Conservation (phyloP, 768 basidiomycete species). For the Leccinum uliginosum region DNA sequence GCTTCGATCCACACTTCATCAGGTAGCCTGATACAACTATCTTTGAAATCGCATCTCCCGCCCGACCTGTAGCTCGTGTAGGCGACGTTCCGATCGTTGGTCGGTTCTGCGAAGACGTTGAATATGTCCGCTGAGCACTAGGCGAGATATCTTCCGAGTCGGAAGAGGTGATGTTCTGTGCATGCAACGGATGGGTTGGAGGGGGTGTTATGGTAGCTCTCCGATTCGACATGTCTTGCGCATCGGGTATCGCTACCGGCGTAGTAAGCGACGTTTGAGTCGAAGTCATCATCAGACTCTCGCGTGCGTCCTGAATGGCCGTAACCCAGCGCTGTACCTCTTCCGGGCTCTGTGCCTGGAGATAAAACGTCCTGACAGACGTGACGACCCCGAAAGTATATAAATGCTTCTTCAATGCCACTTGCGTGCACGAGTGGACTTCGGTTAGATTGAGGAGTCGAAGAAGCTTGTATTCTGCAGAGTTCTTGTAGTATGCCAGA, state of each 20-base stretch:
- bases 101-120: slow-evolving; percentile 44
- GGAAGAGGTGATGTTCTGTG: slow-evolving; percentile 61
- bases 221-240: slow-evolving; percentile 27
- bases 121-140: slow-evolving; percentile 37
- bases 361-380: slow-evolving; percentile 83
- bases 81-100: slow-evolving; percentile 41
- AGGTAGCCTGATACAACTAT: slow-evolving; percentile 85
- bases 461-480: slow-evolving; percentile 90
- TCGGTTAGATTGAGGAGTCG: slow-evolving; percentile 83
- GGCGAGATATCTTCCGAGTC: slow-evolving; percentile 74
- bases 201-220: slow-evolving; percentile 40
- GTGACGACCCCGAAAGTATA: slow-evolving; percentile 93
- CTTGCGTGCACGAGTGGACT: slow-evolving; percentile 84
- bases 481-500: slow-evolving; percentile 94
- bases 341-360: slow-evolving; percentile 67
- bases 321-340: slow-evolving; percentile 82
- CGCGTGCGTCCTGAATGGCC: slow-evolving; percentile 74
- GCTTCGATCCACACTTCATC: slow-evolving; percentile 93
- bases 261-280: slow-evolving; percentile 51
- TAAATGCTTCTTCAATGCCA: slow-evolving; percentile 83
- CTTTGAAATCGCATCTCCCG: slow-evolving; percentile 61
- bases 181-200: slow-evolving; percentile 40
- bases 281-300: slow-evolving; percentile 57
- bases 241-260: slow-evolving; percentile 51
- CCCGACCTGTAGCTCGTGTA: slow-evolving; percentile 30